phyloP scores from a whole-genome alignment of 2,329 filamentous ascomycete genomes.

The Aspergillus sp. region DNA sequence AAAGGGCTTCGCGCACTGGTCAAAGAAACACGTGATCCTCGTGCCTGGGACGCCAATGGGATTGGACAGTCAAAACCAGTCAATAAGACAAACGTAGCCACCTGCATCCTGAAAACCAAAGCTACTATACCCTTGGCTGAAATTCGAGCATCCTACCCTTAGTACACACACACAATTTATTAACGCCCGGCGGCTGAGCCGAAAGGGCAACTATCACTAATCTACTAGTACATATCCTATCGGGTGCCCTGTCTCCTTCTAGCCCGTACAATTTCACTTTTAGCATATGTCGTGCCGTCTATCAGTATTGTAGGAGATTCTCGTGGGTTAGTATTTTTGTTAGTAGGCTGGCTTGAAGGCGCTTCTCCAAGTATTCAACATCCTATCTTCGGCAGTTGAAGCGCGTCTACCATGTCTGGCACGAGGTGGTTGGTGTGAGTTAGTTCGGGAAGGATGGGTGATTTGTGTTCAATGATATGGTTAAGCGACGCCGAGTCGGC shows the following conservation, averaged over 20 bases:
- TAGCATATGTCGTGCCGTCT: background rate
- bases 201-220: conserved; percentile 23
- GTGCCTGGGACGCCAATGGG: no score
- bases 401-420: conserved; percentile 29
- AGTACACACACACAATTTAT: conserved; percentile 16
- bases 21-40: no score
- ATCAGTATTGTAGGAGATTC: background rate
- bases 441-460: conserved; percentile 9
- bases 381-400: conserved; percentile 36
- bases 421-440: conserved; percentile 25
- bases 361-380: conserved; percentile 37
- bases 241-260: background rate
- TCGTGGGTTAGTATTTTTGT: conserved; percentile 17
- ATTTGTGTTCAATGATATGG: conserved; percentile 16
- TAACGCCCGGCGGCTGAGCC: conserved; percentile 23
- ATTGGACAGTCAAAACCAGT: no score
- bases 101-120: no score
- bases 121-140: no score
- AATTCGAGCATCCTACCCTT: no score
- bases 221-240: background rate
- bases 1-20: no score
- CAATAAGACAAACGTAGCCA: no score
- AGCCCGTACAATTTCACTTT: background rate
- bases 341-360: conserved; percentile 34
- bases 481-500: conserved; percentile 27